phyloP scores from a whole-genome alignment of 2,329 filamentous ascomycete species.

The Graphiopsis chlorocephala region DNA sequence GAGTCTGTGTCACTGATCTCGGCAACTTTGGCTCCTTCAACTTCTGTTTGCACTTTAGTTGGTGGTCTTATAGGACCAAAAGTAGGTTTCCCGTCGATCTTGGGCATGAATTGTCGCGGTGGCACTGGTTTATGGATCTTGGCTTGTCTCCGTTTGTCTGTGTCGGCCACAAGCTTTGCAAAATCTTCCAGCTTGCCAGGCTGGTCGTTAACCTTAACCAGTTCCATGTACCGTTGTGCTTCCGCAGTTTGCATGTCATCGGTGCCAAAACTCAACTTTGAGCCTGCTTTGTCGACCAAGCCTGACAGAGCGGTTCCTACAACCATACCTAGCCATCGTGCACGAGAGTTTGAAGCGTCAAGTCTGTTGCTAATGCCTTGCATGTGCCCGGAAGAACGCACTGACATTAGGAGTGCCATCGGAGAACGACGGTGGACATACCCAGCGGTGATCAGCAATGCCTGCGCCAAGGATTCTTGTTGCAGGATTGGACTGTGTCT shows the following conservation, averaged over 20 bases:
- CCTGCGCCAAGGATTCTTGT: constrained; percentile 84
- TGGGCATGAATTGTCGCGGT: constrained; percentile 18
- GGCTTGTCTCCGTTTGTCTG: neutral
- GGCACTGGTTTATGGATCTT: neutral
- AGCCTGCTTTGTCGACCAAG: constrained; percentile 64
- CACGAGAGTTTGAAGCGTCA: constrained; percentile 68
- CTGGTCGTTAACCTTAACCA: constrained; percentile 62
- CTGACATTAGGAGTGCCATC: constrained; percentile 64
- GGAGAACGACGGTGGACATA: constrained; percentile 67
- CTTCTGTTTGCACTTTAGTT: constrained; percentile 26
- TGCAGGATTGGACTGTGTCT: constrained; percentile 78
- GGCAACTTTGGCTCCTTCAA: constrained; percentile 33
- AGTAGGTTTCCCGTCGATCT: constrained; percentile 30
- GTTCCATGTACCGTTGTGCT: constrained; percentile 68
- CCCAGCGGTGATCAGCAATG: constrained; percentile 72
- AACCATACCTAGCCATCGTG: constrained; percentile 82
- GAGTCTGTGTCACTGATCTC: constrained; percentile 31
- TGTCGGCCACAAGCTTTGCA: constrained; percentile 22
- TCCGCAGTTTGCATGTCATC: constrained; percentile 74
- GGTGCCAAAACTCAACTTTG: constrained; percentile 77
- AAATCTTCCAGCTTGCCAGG: constrained; percentile 59
- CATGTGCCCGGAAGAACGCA: constrained; percentile 71
- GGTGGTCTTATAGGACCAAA: constrained; percentile 33
- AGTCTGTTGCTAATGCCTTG: constrained; percentile 82
- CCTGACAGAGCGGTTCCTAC: constrained; percentile 71